Percentiles rank a stretch among this genome's conserved stretches.
phyloP scores from a whole-genome alignment of 768 basidiomycete genomes.

The Tricholoma terreum region DNA sequence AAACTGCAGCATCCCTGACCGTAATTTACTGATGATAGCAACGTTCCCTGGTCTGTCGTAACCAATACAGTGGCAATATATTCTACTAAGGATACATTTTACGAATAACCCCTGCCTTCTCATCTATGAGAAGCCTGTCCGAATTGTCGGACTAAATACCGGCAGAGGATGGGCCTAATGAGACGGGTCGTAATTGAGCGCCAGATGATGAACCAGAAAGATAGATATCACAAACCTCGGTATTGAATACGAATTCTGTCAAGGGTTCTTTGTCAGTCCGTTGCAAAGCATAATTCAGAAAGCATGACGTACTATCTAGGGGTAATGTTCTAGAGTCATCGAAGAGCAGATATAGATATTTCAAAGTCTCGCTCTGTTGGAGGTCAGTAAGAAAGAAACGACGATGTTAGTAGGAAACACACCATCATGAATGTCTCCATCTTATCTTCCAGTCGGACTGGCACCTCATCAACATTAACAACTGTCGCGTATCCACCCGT shows the following conservation, averaged over 20 bases:
- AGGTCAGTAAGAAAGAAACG: neutral
- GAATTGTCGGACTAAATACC: conserved; percentile 29
- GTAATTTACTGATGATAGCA: no score
- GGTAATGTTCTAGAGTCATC: conserved; percentile 71
- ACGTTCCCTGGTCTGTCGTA: no score
- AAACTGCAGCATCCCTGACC: no score
- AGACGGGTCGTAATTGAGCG: neutral
- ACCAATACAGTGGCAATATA: no score
- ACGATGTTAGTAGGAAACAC: conserved; percentile 18
- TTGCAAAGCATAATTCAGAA: neutral
- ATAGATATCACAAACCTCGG: conserved; percentile 54
- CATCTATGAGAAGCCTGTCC: conserved; percentile 26
- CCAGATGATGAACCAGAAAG: neutral
- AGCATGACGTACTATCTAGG: conserved; percentile 56
- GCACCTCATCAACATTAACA: conserved; percentile 78
- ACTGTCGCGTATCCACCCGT: conserved; percentile 86
- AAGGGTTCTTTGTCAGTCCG: neutral
- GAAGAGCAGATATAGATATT: conserved; percentile 89
- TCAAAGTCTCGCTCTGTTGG: conserved; percentile 78
- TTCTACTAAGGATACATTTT: no score
- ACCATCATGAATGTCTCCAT: conserved; percentile 98
- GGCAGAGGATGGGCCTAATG: conserved; percentile 35
- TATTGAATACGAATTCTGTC: conserved; percentile 86
- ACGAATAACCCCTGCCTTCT: neutral
- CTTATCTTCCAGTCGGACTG: conserved; percentile 69